A percentile compares a stretch with the other conserved stretches of the same genome.
Conservation (phyloP, 140 eudicot genomes). For the Anethum foeniculum region DNA sequence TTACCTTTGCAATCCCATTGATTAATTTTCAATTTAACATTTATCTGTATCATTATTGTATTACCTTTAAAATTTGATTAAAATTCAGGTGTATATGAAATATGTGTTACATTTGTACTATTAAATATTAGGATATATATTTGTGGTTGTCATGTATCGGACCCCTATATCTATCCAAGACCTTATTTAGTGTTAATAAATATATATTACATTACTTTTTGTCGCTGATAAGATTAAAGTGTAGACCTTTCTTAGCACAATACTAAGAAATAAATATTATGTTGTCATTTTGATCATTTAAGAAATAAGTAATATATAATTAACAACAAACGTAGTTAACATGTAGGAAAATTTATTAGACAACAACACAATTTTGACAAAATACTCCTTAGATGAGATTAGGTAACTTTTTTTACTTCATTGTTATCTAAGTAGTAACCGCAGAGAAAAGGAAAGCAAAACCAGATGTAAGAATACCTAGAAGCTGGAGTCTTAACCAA, state of each 20-base stretch:
- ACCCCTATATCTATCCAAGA: not conserved
- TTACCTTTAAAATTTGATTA: not conserved
- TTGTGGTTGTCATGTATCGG: not conserved
- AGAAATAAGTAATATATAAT: not conserved
- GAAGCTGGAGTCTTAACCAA: slow-evolving; percentile 79
- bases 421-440: not conserved
- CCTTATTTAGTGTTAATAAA: not conserved
- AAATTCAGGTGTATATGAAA: not conserved
- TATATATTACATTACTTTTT: no score
- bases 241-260: not conserved
- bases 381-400: not conserved
- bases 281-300: not conserved
- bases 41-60: not conserved
- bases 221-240: not conserved
- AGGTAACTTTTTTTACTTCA: not conserved
- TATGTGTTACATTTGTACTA: not conserved
- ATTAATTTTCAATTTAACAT: not conserved
- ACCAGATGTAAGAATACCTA: slow-evolving; percentile 43
- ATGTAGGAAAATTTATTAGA: not conserved
- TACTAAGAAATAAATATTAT: not conserved
- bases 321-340: not conserved
- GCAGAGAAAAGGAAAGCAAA: not conserved
- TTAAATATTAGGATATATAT: not conserved
- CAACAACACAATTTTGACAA: not conserved
- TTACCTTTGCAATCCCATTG: not conserved